Conservation (phyloP, 257 asterid species). For the Haberlea rhodopensis region DNA sequence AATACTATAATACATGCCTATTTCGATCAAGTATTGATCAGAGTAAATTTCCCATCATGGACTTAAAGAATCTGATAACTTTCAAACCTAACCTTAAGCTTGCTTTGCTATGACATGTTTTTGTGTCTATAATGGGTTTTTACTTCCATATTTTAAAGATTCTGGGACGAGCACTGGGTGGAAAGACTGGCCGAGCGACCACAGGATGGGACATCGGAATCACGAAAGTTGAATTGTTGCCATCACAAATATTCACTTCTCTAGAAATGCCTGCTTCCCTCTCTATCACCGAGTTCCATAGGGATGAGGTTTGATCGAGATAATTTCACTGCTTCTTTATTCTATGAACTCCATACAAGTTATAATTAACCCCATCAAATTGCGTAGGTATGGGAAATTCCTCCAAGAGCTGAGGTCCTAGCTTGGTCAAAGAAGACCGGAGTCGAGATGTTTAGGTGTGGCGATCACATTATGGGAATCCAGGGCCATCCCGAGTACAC, state of each 20-base stretch:
- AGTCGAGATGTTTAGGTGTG: slow-evolving; percentile 76
- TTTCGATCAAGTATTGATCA: no score
- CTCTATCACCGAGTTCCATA: slow-evolving; percentile 71
- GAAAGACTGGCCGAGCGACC: slow-evolving; percentile 63
- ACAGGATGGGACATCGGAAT: slow-evolving; percentile 91
- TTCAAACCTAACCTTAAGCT: neutral
- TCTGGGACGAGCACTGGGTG: slow-evolving; percentile 82
- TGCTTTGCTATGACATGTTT: no score
- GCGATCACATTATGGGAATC: slow-evolving; percentile 83
- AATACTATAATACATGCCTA: no score
- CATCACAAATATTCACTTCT: slow-evolving; percentile 50
- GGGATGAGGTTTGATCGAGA: slow-evolving; percentile 63
- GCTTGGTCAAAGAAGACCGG: slow-evolving; percentile 76
- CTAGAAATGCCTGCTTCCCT: slow-evolving; percentile 58
- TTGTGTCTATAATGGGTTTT: no score
- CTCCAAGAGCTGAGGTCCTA: slow-evolving; percentile 66
- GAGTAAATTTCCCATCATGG: neutral
- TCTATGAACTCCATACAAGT: neutral
- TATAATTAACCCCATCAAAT: neutral
- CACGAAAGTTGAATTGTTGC: slow-evolving; percentile 45
- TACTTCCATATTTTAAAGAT: slow-evolving; percentile 39
- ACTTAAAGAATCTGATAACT: neutral
- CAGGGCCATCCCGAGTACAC: slow-evolving; percentile 98
- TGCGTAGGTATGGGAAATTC: slow-evolving; percentile 76
- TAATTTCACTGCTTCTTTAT: neutral